phyloP scores from a whole-genome alignment of 2,329 filamentous ascomycete species.

The Zelopaecilomyces penicillatus region DNA sequence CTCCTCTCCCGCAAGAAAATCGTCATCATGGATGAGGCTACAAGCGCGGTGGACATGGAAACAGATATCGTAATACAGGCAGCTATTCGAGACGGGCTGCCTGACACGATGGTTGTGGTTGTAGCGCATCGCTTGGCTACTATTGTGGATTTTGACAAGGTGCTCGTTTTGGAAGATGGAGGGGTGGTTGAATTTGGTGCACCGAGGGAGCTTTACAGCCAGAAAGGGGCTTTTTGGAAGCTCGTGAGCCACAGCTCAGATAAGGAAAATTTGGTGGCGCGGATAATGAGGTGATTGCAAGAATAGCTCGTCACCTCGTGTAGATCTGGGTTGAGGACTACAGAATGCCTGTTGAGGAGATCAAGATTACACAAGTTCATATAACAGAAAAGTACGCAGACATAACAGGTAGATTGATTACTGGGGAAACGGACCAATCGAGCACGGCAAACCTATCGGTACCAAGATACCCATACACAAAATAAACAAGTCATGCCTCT shows the following conservation, averaged over 20 bases:
- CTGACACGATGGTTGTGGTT: neutral
- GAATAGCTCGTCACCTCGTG: no score
- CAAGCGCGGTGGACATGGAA: neutral
- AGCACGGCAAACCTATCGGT: no score
- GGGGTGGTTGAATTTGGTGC: conserved; percentile 16
- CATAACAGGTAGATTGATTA: no score
- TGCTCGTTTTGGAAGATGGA: conserved; percentile 10
- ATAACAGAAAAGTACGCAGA: no score
- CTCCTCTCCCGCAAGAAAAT: neutral
- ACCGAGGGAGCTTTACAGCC: conserved; percentile 14
- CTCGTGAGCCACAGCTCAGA: neutral
- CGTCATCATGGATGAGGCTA: conserved; percentile 1
- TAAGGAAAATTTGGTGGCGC: no score
- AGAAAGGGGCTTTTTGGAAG: conserved; percentile 12
- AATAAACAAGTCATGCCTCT: no score
- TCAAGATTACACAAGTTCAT: no score
- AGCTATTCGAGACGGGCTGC: neutral
- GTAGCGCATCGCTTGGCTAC: neutral
- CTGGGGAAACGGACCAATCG: no score
- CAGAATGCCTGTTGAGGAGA: no score
- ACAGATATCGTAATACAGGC: neutral
- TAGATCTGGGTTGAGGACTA: no score
- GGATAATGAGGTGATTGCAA: no score
- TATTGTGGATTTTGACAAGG: neutral
- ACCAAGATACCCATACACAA: no score